Percentiles rank a stretch among this genome's conserved stretches.
These are phyloP conservation scores for Kalmusia sp. DNA, from an alignment of 2,329 filamentous ascomycete genomes.

Conservation along the genomic window DNA sequence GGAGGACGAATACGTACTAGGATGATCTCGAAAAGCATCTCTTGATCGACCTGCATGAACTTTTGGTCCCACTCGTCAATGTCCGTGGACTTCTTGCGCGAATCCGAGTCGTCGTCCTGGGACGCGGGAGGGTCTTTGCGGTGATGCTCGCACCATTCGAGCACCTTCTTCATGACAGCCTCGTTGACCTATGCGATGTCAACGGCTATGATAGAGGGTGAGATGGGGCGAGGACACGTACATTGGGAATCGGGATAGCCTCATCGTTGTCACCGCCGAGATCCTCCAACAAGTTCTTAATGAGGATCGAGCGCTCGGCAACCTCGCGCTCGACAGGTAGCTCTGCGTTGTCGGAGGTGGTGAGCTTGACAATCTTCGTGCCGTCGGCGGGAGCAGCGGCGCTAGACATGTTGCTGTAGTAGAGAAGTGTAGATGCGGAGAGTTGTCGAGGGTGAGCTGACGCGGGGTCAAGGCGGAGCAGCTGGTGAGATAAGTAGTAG, in stretches of 20 bases:
- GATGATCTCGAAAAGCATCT: slow-evolving; percentile 99
- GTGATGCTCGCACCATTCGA: slow-evolving; percentile 98
- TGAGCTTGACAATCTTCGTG: slow-evolving; percentile 48
- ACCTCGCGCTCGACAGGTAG: slow-evolving; percentile 71
- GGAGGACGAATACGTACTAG: slow-evolving; percentile 65
- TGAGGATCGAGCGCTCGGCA: slow-evolving; percentile 89
- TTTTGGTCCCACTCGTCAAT: slow-evolving; percentile 99
- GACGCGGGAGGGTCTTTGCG: slow-evolving; percentile 83
- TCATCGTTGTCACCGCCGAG: slow-evolving; percentile 70
- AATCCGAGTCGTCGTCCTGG: slow-evolving; percentile 89
- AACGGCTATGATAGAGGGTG: slow-evolving; percentile 22
- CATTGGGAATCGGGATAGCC: slow-evolving; percentile 86
- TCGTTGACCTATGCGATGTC: slow-evolving; percentile 73
- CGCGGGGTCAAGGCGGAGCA: not conserved
- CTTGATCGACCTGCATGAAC: slow-evolving; percentile 99
- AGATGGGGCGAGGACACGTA: slow-evolving; percentile 33
- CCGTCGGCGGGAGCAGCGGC: slow-evolving; percentile 16
- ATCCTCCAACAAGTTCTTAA: slow-evolving; percentile 99
- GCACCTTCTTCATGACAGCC: slow-evolving; percentile 90
- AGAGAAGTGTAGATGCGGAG: not conserved
- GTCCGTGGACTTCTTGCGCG: slow-evolving; percentile 96
- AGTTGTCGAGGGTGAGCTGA: not conserved
- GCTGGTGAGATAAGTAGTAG: not conserved
- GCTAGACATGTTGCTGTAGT: slow-evolving; percentile 20
- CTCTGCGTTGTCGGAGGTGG: slow-evolving; percentile 54